Base-by-base conservation (phyloP, 148 eudicot genomes). In the Agrostemma githago region DNA sequence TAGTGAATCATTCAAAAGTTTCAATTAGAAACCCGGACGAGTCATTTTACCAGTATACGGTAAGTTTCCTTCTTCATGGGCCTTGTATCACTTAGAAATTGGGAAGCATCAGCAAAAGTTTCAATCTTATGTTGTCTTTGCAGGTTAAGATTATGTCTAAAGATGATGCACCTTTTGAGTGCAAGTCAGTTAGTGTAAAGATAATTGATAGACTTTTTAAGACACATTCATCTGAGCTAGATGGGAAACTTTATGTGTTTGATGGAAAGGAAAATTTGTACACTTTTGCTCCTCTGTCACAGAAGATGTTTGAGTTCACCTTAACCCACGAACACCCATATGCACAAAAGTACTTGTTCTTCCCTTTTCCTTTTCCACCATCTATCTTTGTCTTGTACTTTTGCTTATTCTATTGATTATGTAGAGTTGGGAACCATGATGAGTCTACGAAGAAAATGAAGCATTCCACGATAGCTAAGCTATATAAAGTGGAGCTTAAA, bases 1-100 rank as follows among this genome's bases (percentile, higher is more conserved):
- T 86, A 19, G 83, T 86, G 5, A 95, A 95, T 75, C 92, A 89
- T 77, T 92, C 92, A 63, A 83, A 90, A 81, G 97, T 90, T 76
- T 81, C 85, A 19, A 74, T 90, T 17, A 66, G 75, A 19, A 72
- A 73, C 56, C 80, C 82, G 2, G 88, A 89, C 66, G 78, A 53
- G 58, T 74, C 79, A 20, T 94, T 91, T 77, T 92, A 82, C 74
- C 97, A 89, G 43, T 92, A 91, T 73, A 83, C 76, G 82, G 98
- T 94, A 88, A 64, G 76, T 61, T 16, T 66, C 12, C 78, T 3
- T 12, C 40, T 26, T 51, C 14, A 5, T 12, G 54, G 17, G 19
- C 42, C 34, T 26, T 26, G 34, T 26, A 26, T 51, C 2, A 15
- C 56, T 51, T 51, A 51, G 14, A 46, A 46, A 42, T 67, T 17